Evolutionary conservation across 805 yeast species (phyloP), one percentile per base, ranked within the genome.

Genomic region (Candida boleticola): DNA sequence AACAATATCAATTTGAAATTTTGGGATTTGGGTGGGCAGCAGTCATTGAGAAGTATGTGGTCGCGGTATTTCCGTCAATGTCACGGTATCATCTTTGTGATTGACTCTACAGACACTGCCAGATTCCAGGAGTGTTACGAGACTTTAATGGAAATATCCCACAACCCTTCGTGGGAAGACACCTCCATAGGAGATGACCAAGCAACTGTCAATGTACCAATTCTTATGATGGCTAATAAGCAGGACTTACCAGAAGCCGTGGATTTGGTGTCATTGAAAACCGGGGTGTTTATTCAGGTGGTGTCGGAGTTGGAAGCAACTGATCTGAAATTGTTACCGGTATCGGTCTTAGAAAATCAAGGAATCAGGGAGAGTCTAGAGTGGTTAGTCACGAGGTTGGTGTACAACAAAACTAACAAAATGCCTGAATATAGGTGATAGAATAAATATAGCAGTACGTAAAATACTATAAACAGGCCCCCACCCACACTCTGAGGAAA

Each of bases 1-100:
- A 69, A 73, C 43, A 71, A 69, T 42, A 66, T 75, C 43, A 67
- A 71, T 39, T 68, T 93, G 42, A 90, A 89, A 57, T 79, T 93
- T 54, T 92, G 98, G 98, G 99, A 92, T 61, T 81, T 92, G 31
- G 98, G 98, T 9, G 99, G 99, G 10, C 99, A 92, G 63, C 83
- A 82, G 57, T 72, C 85, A n/a, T 69, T 92, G 36, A 73, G 98
- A 37, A 68, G 79, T 22, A 73, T 93, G 74, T 92, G 99, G 99
- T 74, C 83, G 4, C 80, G 87, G 46, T 93, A 92, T 68, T 93
- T 83, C 64, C 71, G 74, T 16, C 84, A 81, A 45, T 86, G 96
- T 42, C 97, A 92, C 63, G 98, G 93, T 0, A 87, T 92, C 29
- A 82, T 93, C 34, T 92, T 92, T 61, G 84, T 92, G 16, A 92